A percentile compares a stretch with the other conserved stretches of the same genome.
Evolutionary conservation across 2,329 filamentous ascomycete species (phyloP).

Genomic region (Hypoxylon sp.): DNA sequence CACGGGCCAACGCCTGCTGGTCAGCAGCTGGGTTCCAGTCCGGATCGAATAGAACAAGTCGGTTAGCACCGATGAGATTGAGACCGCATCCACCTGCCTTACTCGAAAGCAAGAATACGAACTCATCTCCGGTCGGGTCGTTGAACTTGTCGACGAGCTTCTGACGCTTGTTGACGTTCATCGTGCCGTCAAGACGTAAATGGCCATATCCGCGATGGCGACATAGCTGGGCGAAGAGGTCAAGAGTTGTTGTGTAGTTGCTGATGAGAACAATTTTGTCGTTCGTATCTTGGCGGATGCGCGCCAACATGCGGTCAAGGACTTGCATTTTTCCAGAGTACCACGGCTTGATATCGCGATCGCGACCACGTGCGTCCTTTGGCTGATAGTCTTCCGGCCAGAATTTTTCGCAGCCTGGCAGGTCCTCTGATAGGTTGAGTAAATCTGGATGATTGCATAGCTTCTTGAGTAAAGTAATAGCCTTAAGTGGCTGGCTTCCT

Average conservation of each 20-base stretch:
- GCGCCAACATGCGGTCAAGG: constrained; percentile 96
- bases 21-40: constrained; percentile 99
- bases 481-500: constrained; percentile 95
- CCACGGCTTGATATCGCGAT: constrained; percentile 93
- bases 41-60: constrained; percentile 92
- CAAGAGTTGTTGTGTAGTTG: constrained; percentile 97
- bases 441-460: constrained; percentile 98
- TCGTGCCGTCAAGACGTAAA: constrained; percentile 92
- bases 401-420: constrained; percentile 86
- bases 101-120: constrained; percentile 95
- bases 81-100: constrained; percentile 96
- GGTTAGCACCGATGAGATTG: constrained; percentile 85
- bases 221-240: constrained; percentile 93
- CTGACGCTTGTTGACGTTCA: constrained; percentile 97
- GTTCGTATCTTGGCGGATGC: constrained; percentile 95
- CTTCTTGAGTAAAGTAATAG: constrained; percentile 97
- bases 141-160: constrained; percentile 99
- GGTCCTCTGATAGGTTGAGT: constrained; percentile 83
- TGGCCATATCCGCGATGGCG: constrained; percentile 86
- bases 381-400: constrained; percentile 91
- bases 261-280: constrained; percentile 99
- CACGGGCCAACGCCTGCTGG: constrained; percentile 95
- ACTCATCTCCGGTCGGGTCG: constrained; percentile 89
- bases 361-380: constrained; percentile 87
- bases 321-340: constrained; percentile 99